A percentile compares a stretch with the other conserved stretches of the same genome.
Conservation (phyloP, 352 stramenopile genomes). For the Phytophthora constricta region DNA sequence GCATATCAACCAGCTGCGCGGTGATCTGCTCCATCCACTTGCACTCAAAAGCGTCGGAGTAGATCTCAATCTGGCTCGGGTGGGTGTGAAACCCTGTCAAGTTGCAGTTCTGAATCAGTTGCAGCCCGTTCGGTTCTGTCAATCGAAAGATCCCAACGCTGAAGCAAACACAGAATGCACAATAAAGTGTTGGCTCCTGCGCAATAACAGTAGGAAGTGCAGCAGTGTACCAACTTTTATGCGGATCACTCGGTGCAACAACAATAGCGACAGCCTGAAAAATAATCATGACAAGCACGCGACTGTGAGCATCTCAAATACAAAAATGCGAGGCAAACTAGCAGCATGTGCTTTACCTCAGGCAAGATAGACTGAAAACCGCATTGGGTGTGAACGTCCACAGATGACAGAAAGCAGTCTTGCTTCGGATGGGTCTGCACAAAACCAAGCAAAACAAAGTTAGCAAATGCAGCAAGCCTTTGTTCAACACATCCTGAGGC, state of each 20-base stretch:
- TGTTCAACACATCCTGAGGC: constrained; percentile 8
- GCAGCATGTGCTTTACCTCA: constrained; percentile 49
- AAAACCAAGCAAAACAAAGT: constrained; percentile 4
- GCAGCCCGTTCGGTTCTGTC: constrained; percentile 75
- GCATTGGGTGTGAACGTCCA: constrained; percentile 92
- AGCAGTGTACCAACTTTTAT: constrained; percentile 53
- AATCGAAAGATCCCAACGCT: constrained; percentile 89
- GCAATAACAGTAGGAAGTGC: neutral
- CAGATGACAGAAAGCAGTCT: constrained; percentile 89
- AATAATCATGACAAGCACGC: constrained; percentile 5
- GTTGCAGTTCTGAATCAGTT: constrained; percentile 90
- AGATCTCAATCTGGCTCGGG: constrained; percentile 76
- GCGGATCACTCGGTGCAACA: constrained; percentile 74
- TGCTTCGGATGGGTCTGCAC: constrained; percentile 86
- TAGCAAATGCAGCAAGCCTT: constrained; percentile 3
- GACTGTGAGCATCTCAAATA: constrained; percentile 10
- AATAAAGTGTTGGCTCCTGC: neutral
- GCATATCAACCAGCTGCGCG: constrained; percentile 75
- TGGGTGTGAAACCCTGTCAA: constrained; percentile 89
- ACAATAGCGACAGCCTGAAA: constrained; percentile 85
- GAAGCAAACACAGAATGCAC: constrained; percentile 10
- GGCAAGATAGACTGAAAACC: constrained; percentile 91
- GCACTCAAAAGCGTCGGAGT: constrained; percentile 79
- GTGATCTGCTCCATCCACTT: constrained; percentile 56
- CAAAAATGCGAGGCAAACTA: neutral